A percentile compares a stretch with the other conserved stretches of the same genome.
Conservation (phyloP, 1,284 basidiomycete genomes). For the Cryptococcus sp. region DNA sequence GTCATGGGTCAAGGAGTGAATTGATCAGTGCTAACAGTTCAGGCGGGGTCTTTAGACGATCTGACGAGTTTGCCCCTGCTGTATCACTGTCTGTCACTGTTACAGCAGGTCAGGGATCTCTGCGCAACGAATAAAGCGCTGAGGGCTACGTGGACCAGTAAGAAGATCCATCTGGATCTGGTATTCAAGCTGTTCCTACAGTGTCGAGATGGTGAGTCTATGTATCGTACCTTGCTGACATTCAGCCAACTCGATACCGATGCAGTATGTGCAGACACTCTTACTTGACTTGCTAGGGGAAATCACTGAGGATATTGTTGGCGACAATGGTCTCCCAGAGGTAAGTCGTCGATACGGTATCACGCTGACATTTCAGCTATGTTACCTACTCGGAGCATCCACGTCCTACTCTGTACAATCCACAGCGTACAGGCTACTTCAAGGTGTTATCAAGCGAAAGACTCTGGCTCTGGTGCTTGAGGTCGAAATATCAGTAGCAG, state of each 20-base stretch:
- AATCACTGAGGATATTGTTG: slow-evolving; percentile 61
- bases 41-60: slow-evolving; percentile 64
- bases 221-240: background rate
- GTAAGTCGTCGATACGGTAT: background rate
- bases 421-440: slow-evolving; percentile 38
- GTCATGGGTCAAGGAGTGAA: slow-evolving; percentile 15
- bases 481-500: slow-evolving; percentile 54
- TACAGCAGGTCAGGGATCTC: slow-evolving; percentile 67
- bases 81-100: slow-evolving; percentile 63
- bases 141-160: slow-evolving; percentile 63
- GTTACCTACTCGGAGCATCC: slow-evolving; percentile 28
- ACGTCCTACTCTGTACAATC: slow-evolving; percentile 31
- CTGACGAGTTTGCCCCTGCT: slow-evolving; percentile 59
- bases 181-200: slow-evolving; percentile 38
- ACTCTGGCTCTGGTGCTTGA: slow-evolving; percentile 65
- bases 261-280: slow-evolving; percentile 62
- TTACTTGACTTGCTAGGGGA: slow-evolving; percentile 64
- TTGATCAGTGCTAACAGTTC: background rate
- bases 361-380: slow-evolving; percentile 13
- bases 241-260: slow-evolving; percentile 55
- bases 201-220: slow-evolving; percentile 29
- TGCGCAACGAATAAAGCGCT: slow-evolving; percentile 68
- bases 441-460: slow-evolving; percentile 28
- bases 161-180: slow-evolving; percentile 46
- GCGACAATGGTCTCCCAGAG: slow-evolving; percentile 55